Conservation (phyloP, 305 asterid genomes). For the Plantago coronopus region DNA sequence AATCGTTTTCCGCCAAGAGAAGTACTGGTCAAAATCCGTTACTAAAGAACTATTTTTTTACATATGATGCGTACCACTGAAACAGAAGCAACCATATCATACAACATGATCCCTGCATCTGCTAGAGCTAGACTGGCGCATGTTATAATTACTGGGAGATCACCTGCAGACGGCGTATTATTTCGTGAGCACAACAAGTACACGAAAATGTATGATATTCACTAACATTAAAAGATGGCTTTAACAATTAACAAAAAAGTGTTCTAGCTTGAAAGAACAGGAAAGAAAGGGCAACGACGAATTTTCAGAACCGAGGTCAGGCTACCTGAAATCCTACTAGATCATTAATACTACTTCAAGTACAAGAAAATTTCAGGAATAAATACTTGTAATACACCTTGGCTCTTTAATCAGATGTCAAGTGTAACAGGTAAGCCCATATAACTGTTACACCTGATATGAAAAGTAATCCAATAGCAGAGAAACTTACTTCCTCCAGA, state of each 20-base stretch:
- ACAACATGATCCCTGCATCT: constrained; percentile 92
- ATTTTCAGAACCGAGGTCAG: too few relatives aligned
- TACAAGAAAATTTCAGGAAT: neutral
- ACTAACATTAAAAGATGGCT: neutral
- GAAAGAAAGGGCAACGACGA: neutral
- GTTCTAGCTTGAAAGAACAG: neutral
- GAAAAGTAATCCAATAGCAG: neutral
- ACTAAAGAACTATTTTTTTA: neutral
- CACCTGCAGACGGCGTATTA: constrained; percentile 46
- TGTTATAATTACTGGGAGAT: constrained; percentile 83
- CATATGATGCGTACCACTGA: constrained; percentile 57
- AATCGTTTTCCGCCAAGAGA: constrained; percentile 3
- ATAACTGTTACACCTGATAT: too few relatives aligned
- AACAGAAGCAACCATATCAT: constrained; percentile 82
- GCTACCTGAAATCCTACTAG: neutral
- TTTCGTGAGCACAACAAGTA: constrained; percentile 14
- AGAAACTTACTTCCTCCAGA: constrained; percentile 87
- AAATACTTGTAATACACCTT: neutral
- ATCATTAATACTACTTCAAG: constrained; percentile 4
- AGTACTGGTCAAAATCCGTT: neutral
- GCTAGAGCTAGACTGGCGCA: constrained; percentile 98
- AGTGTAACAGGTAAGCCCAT: constrained; percentile 1
- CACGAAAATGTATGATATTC: constrained; percentile 1
- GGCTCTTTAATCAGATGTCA: neutral
- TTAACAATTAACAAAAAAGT: neutral